Conservation (phyloP, 805 yeast species). For the Diddensiella transvaalensis region DNA sequence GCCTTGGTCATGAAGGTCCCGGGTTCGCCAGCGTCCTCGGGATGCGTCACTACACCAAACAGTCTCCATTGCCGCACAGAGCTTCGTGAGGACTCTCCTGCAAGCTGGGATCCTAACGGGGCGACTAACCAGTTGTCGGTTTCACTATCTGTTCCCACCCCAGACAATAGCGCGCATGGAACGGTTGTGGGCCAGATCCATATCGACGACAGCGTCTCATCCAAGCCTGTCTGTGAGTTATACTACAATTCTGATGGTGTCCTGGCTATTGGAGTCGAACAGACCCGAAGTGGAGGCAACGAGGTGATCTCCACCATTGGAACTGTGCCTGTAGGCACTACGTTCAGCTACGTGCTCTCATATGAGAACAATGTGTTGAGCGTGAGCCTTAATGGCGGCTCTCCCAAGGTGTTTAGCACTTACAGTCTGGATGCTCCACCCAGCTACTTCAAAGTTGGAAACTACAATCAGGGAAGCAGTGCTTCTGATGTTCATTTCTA, state of each 20-base stretch:
- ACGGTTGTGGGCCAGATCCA: slow-evolving; percentile 3
- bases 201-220: slow-evolving; percentile 2
- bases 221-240: slow-evolving; percentile 4
- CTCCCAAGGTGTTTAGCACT: slow-evolving; percentile 1
- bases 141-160: not conserved
- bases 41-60: slow-evolving; percentile 4
- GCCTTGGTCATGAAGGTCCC: slow-evolving; percentile 6
- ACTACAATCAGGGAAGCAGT: slow-evolving; percentile 1
- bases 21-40: not conserved
- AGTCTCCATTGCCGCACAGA: slow-evolving; percentile 5
- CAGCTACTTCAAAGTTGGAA: slow-evolving; percentile 6
- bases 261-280: slow-evolving; percentile 1
- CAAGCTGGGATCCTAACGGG: not conserved
- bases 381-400: slow-evolving; percentile 1
- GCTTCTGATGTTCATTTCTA: slow-evolving; percentile 5
- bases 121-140: not conserved
- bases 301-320: not conserved
- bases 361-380: slow-evolving; percentile 2
- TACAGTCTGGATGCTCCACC: slow-evolving; percentile 3
- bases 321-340: not conserved
- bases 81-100: not conserved
- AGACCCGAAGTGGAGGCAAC: slow-evolving; percentile 3
- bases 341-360: slow-evolving; percentile 1
- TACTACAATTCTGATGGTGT: slow-evolving; percentile 1
- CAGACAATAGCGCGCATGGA: slow-evolving; percentile 5